Evolutionary conservation across 768 basidiomycete species (phyloP).

Genomic region (Amanita inopinata): DNA sequence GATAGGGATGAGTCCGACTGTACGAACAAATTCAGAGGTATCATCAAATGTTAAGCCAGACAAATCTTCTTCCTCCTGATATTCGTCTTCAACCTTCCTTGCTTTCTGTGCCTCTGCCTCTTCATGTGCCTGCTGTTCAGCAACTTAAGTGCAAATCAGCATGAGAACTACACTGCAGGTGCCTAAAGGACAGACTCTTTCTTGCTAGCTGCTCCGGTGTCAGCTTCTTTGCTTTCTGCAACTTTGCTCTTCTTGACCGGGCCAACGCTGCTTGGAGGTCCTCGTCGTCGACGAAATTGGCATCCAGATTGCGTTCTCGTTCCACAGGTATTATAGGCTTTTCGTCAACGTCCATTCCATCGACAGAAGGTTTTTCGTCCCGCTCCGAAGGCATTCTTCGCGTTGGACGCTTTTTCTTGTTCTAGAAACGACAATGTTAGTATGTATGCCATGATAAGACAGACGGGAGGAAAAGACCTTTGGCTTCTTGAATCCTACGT

Average conservation of each 20-base stretch:
- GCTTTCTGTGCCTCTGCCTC: conserved; percentile 30
- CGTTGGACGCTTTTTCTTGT: conserved; percentile 85
- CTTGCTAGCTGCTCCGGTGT: conserved; percentile 77
- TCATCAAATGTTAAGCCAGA: conserved; percentile 85
- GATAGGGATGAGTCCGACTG: conserved; percentile 59
- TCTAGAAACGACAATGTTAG: conserved; percentile 38
- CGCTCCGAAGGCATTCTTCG: conserved; percentile 52
- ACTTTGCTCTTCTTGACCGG: conserved; percentile 72
- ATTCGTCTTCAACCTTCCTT: conserved; percentile 40
- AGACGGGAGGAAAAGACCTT: conserved; percentile 42
- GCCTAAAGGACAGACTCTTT: conserved; percentile 43
- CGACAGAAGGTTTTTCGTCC: conserved; percentile 33
- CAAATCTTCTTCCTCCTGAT: conserved; percentile 31
- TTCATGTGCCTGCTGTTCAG: conserved; percentile 48
- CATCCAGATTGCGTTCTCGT: conserved; percentile 63
- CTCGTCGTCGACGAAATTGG: conserved; percentile 96
- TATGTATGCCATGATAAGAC: too few relatives aligned
- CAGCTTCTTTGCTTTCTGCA: conserved; percentile 66
- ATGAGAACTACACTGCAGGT: conserved; percentile 7
- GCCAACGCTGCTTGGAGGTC: conserved; percentile 92
- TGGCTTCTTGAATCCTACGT: conserved; percentile 90
- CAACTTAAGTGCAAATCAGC: conserved; percentile 35
- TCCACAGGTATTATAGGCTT: conserved; percentile 47
- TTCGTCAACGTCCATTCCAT: conserved; percentile 74
- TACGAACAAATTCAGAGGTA: conserved; percentile 92